phyloP scores from a whole-genome alignment of 257 asterid species.

The Cynanchum wilfordii region DNA sequence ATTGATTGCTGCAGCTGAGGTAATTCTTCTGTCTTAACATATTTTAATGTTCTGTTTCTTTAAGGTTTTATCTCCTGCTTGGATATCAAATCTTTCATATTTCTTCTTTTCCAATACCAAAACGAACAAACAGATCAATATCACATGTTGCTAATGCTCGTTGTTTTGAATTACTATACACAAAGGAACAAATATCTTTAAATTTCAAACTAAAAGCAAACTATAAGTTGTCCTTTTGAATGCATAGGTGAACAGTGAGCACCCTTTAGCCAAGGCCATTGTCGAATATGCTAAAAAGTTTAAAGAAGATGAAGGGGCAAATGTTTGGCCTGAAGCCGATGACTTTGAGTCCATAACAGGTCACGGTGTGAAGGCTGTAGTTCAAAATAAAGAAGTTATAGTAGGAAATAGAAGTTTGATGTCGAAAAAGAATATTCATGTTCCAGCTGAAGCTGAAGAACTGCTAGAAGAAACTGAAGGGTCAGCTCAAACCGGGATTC shows the following conservation, averaged over 20 bases:
- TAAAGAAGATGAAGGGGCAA: slow-evolving; percentile 42
- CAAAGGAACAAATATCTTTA: not conserved
- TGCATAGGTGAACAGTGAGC: slow-evolving; percentile 74
- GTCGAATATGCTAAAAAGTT: slow-evolving; percentile 51
- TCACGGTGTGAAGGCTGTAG: slow-evolving; percentile 76
- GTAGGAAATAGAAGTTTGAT: slow-evolving; percentile 76
- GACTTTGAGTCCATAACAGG: slow-evolving; percentile 73
- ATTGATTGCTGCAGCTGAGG: slow-evolving; percentile 83
- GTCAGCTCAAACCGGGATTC: slow-evolving; percentile 70
- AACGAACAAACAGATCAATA: not conserved
- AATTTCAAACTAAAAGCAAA: not conserved
- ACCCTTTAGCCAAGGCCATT: slow-evolving; percentile 77
- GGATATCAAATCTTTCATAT: not conserved
- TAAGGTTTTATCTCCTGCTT: not conserved
- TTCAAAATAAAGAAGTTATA: slow-evolving; percentile 55
- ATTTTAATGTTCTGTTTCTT: not conserved
- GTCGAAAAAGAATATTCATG: slow-evolving; percentile 32
- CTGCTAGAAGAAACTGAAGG: slow-evolving; percentile 49
- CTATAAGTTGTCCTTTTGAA: not conserved
- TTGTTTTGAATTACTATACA: not conserved
- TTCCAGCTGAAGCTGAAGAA: slow-evolving; percentile 62
- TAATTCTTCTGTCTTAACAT: slow-evolving; percentile 11
- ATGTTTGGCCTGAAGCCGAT: slow-evolving; percentile 48
- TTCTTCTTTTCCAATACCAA: not conserved
- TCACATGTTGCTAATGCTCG: not conserved